Evolutionary conservation across 371 early-diverging fungal species (phyloP), one percentile per base, ranked within the genome.

Genomic region (Mucor lusitanicus): DNA sequence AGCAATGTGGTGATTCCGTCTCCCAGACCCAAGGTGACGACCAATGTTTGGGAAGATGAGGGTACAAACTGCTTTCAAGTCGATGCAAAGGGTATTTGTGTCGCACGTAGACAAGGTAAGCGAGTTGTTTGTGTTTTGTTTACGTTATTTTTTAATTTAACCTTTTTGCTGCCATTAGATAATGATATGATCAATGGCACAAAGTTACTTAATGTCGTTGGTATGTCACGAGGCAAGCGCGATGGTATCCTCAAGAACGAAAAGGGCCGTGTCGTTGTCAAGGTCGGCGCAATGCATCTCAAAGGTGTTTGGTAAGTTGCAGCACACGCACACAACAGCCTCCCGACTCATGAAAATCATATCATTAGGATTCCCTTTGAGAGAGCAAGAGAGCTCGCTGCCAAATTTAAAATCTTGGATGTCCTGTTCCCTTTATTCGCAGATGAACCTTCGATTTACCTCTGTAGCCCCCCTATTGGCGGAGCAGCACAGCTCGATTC

Each of bases 161-260:
- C 39, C 33, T 46, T 60, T 53, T 63, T 50, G 23, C 4, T 50
- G 42, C 17, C 13, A 58, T 50, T 57, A 80, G 93, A 94, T 69
- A 91, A 92, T 68, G 86, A 92, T 68, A 91, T 91, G 91, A 86
- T 93, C 46, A 93, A 94, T 71, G 93, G 94, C n/a, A 94, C 94
- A 28, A 94, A 94, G 69, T 80, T 94, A 23, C 78, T 93, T 9
- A 94, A 94, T 65, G 92, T 94, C 12, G 91, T 88, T 30, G 91
- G 91, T 59, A 93, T 94, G 94, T 90, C 94, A 59, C 88, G 94
- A 21, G 94, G 94, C 61, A 92, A 91, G 74, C 85, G 94, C n/a
- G 94, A 94, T 68, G 91, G 92, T 19, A 93, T 94, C 57, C 82
- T 94, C 33, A 94, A 94, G 77, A 91, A 91, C 64, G 94, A 94